Base-by-base conservation (phyloP, 2,329 filamentous ascomycete genomes). In the Alternaria longipes region DNA sequence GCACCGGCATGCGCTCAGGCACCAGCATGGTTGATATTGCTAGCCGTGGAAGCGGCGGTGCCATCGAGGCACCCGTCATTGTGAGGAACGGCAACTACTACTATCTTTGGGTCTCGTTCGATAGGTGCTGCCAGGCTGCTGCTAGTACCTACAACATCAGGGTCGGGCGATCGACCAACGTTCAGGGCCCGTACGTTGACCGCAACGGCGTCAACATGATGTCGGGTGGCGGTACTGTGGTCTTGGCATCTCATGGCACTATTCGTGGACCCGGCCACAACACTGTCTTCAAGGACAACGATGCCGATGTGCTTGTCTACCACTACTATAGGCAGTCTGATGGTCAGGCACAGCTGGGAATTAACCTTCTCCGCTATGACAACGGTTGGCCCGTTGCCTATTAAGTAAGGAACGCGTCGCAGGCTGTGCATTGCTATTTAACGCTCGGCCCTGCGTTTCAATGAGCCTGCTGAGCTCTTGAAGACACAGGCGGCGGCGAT, bases 231-330 rank as follows among this genome's bases (percentile, higher is more conserved):
- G 44, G 44, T 8, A 46, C 44, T 5, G 8, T 26, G 12, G 26
- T 46, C 7, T 9, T 46, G 44, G 44, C 44, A n/a, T 26, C 22
- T 6, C 44, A 46, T 46, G 44, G 24, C 9, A 9, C 14, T 8
- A 46, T 46, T 30, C 44, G 26, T 12, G 44, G 44, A 16, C 44
- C 44, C 11, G 44, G 44, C n/a, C 44, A 46, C 22, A 46, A 46
- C 26, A 30, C 44, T n/a, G 44, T 46, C 12, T 46, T 46, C 44
- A 46, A 8, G 8, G 44, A 46, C n/a, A 46, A 8, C 14, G 44
- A 46, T n/a, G 44, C 24, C 14, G 44, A 46, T n/a, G 44, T 46
- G 12, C 44, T 46, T 28, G 44, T 46, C 26, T 46, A 46, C 44
- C 44, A 46, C 24, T 46, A 46, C 9, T 46, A 46, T 5, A 46